Evolutionary conservation across 768 basidiomycete species (phyloP), one percentile per base, ranked within the genome.

Genomic region (Podaxis pistillaris): DNA sequence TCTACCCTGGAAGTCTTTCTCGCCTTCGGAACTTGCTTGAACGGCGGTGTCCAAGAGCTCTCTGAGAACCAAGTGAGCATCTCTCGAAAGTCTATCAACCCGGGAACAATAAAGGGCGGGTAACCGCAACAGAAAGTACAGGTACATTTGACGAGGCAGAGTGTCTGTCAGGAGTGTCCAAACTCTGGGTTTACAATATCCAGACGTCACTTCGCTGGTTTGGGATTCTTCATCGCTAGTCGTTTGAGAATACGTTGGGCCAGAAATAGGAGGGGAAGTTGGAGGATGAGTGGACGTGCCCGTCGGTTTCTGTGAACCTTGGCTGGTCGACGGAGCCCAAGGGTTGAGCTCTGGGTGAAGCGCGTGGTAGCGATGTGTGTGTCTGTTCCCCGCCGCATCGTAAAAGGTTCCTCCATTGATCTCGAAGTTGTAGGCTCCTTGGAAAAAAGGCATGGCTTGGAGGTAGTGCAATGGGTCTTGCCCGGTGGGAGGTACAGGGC

Each of bases 51-150:
- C 67, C 52, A 79, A 72, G 28, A 90, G 75, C 60, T 90, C 86
- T 7, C 81, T 81, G 65, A 80, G 76, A 53, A 81, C 85, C 53
- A 89, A 69, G 46, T 88, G 81, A 1, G 86, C 86, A 50, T 87
- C 86, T 64, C 85, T 81, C 58, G 88, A 89, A 26, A 89, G 79
- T 30, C 82, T 77, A 2, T 84, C 81, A 12, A 90, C 87, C 0
- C 89, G 80, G 6, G 47, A 17, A 26, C 54, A 60, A 22, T 55
- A 55, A 22, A 53, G 49, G 28, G 37, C 50, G 1, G 63, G 63
- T 1, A 64, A 44, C n/a, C 52, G 64, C 24, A 46, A 17, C 30
- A 50, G 56, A 44, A 26, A 13, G 5, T 37, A 17, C 6, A 49
- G 4, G 30, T 58, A 47, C 8, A 58, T n/a, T 24, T 47, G 44